Base-by-base conservation (phyloP, 106 monocot species). In the Acanthochlamys bracteata region DNA sequence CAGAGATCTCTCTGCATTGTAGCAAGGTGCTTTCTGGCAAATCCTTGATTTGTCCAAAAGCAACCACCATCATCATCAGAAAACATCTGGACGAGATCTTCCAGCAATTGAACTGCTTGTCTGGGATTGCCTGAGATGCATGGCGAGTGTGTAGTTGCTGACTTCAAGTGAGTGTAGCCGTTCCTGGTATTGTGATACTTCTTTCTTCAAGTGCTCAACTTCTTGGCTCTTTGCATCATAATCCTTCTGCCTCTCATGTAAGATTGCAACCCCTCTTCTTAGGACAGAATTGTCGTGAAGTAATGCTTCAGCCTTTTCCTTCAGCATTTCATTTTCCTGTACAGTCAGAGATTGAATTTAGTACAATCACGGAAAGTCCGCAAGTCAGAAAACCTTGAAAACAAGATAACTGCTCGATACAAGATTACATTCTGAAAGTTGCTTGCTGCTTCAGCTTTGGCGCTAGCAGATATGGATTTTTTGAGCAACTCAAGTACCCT, bases 241-340 rank as follows among this genome's bases (percentile, higher is more conserved):
- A 42, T 89, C 86, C 42, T 82, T 86, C 60, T 89, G 79, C 4
- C 74, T 80, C 24, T 89, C 82, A 41, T 89, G 89, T 64, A 84
- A 86, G 39, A 86, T 94, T 49, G 76, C 75, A 15, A 94, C 81
- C 7, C 83, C 89, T 26, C 81, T 67, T 53, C 86, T 94, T 67
- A 89, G 64, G 55, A 89, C 71, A 43, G 57, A 45, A 25, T 89
- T 89, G 24, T 94, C 83, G 11, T 76, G 76, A 19, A 74, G 74
- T n/a, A 89, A 64, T 10, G 6, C 64, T 64, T 79, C 79, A 9
- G 84, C 41, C 40, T 84, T 86, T 57, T 82, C 81, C 72, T 89
- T 89, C 47, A 89, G 68, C 59, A 89, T 25, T 64, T 57, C 24
- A 63, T 77, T 79, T 75, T 89, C 89, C 89, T 94, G 60, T 57